Base-by-base conservation (phyloP, 1,139 yeast species). In the Hyphopichia fennica region DNA sequence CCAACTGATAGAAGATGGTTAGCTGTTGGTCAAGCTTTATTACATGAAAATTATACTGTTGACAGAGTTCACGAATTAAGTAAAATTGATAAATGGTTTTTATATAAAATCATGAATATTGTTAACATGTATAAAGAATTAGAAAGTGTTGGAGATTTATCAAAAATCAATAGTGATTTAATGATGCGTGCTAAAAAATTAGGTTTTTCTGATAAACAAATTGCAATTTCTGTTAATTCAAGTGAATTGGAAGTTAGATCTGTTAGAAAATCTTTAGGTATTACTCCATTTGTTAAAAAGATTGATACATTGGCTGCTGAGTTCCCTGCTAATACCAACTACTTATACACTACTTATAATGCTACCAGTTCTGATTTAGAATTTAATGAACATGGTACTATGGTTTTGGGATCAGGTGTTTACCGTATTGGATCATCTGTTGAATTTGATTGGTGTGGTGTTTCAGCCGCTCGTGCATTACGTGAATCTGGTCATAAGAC, bases 301-400 rank as follows among this genome's bases (percentile, higher is more conserved):
- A 93, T 93, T 58, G 99, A 93, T 74, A 93, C 99, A 30, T 96
- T 93, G 56, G 99, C 99, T 43, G 99, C 99, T 42, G 99, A 93
- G 68, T 93, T 93, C 83, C 99, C 99, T 43, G 97, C 98, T 40
- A 81, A 69, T 72, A 93, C 99, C 61, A 93, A 93, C 74, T 93
- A 93, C 70, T 78, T 93, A 66, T 93, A 93, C 75, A 81, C 90
- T 67, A 93, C 99, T 36, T 93, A 93, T 75, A 93, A 90, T 63
- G 99, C 97, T 45, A 90, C 87, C 57, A 74, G 88, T 42, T 87
- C 87, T 50, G 99, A 93, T 67, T 84, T 93, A 49, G 62, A 75
- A 27, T 93, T 93, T 58, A 82, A 87, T 49, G 96, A 88, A 53
- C 84, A 87, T 51, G 96, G 96, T 63, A 84, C 85, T 38, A 86